Evolutionary conservation across 169 alveolate genomes (phyloP).

Genomic region (Neospora caninum): DNA sequence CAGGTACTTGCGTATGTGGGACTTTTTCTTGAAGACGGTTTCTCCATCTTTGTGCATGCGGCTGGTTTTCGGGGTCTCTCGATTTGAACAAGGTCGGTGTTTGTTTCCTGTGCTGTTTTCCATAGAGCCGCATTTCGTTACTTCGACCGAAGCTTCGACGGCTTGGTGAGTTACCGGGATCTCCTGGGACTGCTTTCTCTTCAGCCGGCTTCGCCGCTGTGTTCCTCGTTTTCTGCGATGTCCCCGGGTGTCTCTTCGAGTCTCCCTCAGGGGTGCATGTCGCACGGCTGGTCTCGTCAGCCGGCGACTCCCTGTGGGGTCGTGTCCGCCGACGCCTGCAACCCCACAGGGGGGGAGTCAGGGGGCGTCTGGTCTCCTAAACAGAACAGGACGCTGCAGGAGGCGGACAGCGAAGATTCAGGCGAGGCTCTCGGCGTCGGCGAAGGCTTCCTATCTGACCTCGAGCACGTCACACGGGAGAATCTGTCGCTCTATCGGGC

Average conservation of each 20-base stretch:
- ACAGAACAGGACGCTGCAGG: too few species aligned
- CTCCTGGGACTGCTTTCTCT: constrained; percentile 44
- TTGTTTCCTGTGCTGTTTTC: neutral
- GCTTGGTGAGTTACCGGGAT: constrained; percentile 52
- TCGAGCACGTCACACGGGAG: neutral
- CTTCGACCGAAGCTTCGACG: constrained; percentile 65
- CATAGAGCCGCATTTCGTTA: constrained; percentile 58
- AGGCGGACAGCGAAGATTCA: neutral
- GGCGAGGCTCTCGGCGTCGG: neutral
- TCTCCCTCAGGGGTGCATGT: neutral
- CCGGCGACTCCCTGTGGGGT: neutral
- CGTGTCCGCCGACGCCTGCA: neutral
- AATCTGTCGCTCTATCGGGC: constrained; percentile 19
- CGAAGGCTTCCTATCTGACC: neutral
- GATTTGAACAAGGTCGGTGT: too few species aligned
- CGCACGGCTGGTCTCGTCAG: neutral
- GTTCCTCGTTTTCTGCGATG: neutral
- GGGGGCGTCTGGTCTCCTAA: too few species aligned
- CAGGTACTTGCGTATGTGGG: too few species aligned
- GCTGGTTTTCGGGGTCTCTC: too few species aligned
- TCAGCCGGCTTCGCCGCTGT: neutral
- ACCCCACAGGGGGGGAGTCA: neutral
- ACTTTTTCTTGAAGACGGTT: too few species aligned
- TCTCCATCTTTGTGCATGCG: too few species aligned
- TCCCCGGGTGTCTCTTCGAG: neutral